Conservation (phyloP, 495 filamentous ascomycete genomes). For the Aspergillus sclerotiicarbonarius region DNA sequence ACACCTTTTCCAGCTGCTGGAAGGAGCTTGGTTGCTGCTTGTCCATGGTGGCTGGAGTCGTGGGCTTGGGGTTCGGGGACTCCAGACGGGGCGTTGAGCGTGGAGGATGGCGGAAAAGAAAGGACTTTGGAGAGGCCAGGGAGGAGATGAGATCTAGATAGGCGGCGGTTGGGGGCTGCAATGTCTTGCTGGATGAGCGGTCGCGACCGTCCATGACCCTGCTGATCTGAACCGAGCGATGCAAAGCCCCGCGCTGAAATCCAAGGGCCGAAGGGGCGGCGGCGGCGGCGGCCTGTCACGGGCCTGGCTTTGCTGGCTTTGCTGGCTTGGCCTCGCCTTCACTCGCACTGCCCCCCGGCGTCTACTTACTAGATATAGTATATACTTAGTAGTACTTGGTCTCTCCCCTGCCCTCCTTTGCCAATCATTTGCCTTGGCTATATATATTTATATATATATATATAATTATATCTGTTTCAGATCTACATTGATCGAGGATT, state of each 20-base stretch:
- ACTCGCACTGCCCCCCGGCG: too few relatives aligned
- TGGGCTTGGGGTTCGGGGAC: too few relatives aligned
- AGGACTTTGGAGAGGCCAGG: slow-evolving; percentile 40
- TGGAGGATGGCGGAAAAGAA: slow-evolving; percentile 29
- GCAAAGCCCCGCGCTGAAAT: slow-evolving; percentile 17
- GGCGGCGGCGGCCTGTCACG: neutral
- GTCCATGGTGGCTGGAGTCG: slow-evolving; percentile 60
- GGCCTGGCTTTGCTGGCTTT: too few relatives aligned
- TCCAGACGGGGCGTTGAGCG: slow-evolving; percentile 8
- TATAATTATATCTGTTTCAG: too few relatives aligned
- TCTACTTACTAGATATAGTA: neutral
- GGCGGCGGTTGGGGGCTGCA: slow-evolving; percentile 15
- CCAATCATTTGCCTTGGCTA: too few relatives aligned
- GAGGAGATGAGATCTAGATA: slow-evolving; percentile 32
- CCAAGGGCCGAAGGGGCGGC: neutral
- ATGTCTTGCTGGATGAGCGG: slow-evolving; percentile 11
- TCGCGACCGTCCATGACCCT: slow-evolving; percentile 25
- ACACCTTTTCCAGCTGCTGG: slow-evolving; percentile 92
- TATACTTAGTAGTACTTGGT: too few relatives aligned
- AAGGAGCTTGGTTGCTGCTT: slow-evolving; percentile 91
- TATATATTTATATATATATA: too few relatives aligned
- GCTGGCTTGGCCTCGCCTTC: too few relatives aligned
- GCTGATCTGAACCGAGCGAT: slow-evolving; percentile 7
- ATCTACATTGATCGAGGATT: too few relatives aligned
- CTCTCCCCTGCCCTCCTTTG: neutral